Conservation (phyloP, 2,329 filamentous ascomycete genomes). For the Penicillium sp. region DNA sequence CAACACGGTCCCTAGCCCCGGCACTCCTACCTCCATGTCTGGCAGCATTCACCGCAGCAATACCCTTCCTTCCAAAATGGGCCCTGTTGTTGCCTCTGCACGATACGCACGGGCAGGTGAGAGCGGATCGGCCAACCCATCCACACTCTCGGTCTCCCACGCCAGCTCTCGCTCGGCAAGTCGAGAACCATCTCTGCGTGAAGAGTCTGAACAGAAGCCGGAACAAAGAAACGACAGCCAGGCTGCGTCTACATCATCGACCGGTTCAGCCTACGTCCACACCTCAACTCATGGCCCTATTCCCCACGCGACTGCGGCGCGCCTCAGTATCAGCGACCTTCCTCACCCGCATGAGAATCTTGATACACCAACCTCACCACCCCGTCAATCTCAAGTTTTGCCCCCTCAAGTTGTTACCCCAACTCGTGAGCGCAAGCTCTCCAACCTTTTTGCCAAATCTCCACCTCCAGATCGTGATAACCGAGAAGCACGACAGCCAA, state of each 20-base stretch:
- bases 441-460: slow-evolving; percentile 67
- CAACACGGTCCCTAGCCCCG: slow-evolving; percentile 69
- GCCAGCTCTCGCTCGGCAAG: slow-evolving; percentile 34
- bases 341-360: slow-evolving; percentile 43
- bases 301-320: slow-evolving; percentile 22
- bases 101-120: slow-evolving; percentile 65
- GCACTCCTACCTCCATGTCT: slow-evolving; percentile 57
- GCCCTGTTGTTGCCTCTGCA: slow-evolving; percentile 67
- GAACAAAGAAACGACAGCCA: slow-evolving; percentile 6
- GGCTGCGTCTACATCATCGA: slow-evolving; percentile 12
- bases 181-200: slow-evolving; percentile 24
- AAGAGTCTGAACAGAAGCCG: slow-evolving; percentile 11
- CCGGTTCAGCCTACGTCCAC: slow-evolving; percentile 29
- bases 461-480: slow-evolving; percentile 61
- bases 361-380: slow-evolving; percentile 38
- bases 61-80: slow-evolving; percentile 88
- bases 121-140: slow-evolving; percentile 50
- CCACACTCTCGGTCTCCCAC: slow-evolving; percentile 30
- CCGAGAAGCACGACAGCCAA: slow-evolving; percentile 70
- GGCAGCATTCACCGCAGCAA: slow-evolving; percentile 75
- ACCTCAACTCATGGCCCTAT: slow-evolving; percentile 36
- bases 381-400: background rate
- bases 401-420: slow-evolving; percentile 53
- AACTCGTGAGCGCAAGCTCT: slow-evolving; percentile 66
- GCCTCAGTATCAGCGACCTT: slow-evolving; percentile 12